These are phyloP conservation scores for Sequoiadendron giganteum DNA, from an alignment of 75 land plant species.

Conservation along the genomic window DNA sequence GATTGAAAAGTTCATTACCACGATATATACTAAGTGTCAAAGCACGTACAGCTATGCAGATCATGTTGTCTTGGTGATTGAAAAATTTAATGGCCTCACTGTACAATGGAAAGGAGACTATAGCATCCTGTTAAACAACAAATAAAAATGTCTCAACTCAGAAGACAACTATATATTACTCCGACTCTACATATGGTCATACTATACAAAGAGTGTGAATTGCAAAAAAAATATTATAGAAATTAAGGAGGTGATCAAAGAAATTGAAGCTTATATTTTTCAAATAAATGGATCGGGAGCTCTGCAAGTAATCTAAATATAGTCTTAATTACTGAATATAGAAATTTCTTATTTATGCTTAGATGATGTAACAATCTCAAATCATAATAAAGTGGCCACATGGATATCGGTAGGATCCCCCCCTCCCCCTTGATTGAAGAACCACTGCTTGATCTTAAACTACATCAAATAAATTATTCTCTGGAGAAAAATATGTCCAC, in stretches of 20 bases:
- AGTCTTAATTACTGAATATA: background rate
- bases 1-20: slow-evolving; percentile 31
- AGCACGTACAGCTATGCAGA: slow-evolving; percentile 69
- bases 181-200: background rate
- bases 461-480: too few relatives aligned
- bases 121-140: slow-evolving; percentile 48
- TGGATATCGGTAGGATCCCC: background rate
- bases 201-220: background rate
- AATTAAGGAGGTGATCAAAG: background rate
- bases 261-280: background rate
- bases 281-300: background rate
- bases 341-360: background rate
- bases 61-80: slow-evolving; percentile 67
- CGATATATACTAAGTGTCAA: slow-evolving; percentile 61
- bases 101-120: slow-evolving; percentile 68
- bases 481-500: too few relatives aligned
- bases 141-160: background rate
- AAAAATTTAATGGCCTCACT: slow-evolving; percentile 72
- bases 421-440: background rate
- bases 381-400: background rate
- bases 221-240: background rate
- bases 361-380: background rate
- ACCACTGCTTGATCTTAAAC: background rate
- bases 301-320: background rate
- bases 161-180: background rate